Conservation (phyloP, 2,329 filamentous ascomycete genomes). For the Torrubiella hemipterigena region DNA sequence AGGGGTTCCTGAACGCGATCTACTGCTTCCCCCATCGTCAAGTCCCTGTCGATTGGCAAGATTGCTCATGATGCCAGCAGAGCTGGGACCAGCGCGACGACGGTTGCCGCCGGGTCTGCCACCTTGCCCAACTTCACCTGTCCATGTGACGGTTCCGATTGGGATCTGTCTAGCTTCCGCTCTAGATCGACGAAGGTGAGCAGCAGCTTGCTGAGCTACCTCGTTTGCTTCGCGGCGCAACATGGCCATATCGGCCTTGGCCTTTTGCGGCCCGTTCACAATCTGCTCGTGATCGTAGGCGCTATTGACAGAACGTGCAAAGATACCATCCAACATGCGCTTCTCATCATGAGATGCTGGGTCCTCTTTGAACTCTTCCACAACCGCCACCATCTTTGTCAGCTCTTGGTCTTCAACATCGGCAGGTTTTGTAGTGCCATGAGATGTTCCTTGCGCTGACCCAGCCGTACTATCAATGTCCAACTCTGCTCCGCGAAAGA, state of each 20-base stretch:
- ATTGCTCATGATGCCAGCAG: constrained; percentile 42
- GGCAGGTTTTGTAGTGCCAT: constrained; percentile 1
- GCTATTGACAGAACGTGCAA: constrained; percentile 79
- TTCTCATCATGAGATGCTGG: constrained; percentile 47
- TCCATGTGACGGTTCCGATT: constrained; percentile 87
- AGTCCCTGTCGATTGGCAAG: constrained; percentile 45
- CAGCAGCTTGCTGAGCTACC: constrained; percentile 66
- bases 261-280: constrained; percentile 60
- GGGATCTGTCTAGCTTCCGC: constrained; percentile 62
- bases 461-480: constrained; percentile 12
- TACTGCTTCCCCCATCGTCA: constrained; percentile 25
- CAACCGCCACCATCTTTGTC: constrained; percentile 40
- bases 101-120: constrained; percentile 53
- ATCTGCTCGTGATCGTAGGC: constrained; percentile 90
- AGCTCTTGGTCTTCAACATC: constrained; percentile 30
- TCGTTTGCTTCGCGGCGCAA: constrained; percentile 72
- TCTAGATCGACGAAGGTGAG: constrained; percentile 60
- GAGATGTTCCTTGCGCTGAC: neutral
- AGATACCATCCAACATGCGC: constrained; percentile 79
- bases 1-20: constrained; percentile 34
- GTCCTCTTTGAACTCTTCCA: constrained; percentile 51
- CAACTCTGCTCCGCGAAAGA: constrained; percentile 84
- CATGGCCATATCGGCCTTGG: constrained; percentile 64
- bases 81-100: constrained; percentile 39
- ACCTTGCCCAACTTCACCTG: constrained; percentile 67